Conservation (phyloP, 2,329 filamentous ascomycete genomes). For the Colletotrichum graminicola region DNA sequence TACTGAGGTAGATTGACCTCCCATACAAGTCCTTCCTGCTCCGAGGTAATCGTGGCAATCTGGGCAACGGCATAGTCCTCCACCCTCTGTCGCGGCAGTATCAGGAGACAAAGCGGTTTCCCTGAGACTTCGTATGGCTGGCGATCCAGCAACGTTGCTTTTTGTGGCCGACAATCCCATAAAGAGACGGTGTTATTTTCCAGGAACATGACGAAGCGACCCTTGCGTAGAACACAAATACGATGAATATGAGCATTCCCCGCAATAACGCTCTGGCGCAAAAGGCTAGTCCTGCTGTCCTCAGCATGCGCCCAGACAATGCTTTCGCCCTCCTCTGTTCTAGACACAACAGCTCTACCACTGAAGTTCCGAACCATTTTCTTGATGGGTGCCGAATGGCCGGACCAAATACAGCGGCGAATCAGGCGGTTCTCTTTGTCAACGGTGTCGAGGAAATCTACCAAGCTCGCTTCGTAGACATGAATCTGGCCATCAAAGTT, state of each 20-base stretch:
- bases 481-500: constrained; percentile 88
- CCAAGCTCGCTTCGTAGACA: constrained; percentile 82
- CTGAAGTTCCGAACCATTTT: constrained; percentile 90
- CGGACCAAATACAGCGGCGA: constrained; percentile 80
- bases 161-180: constrained; percentile 79
- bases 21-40: constrained; percentile 85
- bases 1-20: constrained; percentile 74
- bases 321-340: constrained; percentile 82
- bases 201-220: constrained; percentile 84
- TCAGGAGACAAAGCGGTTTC: constrained; percentile 83
- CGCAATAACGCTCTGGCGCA: constrained; percentile 76
- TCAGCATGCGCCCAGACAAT: constrained; percentile 83
- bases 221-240: constrained; percentile 82
- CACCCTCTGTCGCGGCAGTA: constrained; percentile 73
- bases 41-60: constrained; percentile 85
- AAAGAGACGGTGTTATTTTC: constrained; percentile 77
- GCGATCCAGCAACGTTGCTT: constrained; percentile 70
- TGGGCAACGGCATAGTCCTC: constrained; percentile 72
- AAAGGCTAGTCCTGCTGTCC: constrained; percentile 65
- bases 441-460: constrained; percentile 82
- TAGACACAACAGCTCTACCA: constrained; percentile 83
- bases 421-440: constrained; percentile 71
- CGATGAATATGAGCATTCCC: constrained; percentile 80
- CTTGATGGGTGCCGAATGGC: constrained; percentile 83
- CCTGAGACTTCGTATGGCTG: constrained; percentile 71